phyloP scores from a whole-genome alignment of 2,329 filamentous ascomycete species.

The Penicillium janthinellum region DNA sequence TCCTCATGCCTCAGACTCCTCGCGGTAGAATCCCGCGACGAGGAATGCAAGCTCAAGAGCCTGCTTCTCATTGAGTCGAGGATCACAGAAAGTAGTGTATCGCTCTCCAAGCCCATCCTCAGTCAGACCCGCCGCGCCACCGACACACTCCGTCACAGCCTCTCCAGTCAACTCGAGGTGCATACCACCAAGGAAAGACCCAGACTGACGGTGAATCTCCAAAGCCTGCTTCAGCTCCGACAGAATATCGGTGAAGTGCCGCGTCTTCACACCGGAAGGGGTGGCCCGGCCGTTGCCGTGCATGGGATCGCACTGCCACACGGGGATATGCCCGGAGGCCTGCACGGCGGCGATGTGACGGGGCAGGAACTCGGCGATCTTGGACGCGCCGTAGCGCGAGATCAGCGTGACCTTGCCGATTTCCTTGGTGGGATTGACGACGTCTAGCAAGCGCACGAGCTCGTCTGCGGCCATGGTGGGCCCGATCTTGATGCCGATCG shows the following conservation, averaged over 20 bases:
- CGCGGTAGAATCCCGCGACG: conserved; percentile 77
- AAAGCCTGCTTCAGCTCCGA: conserved; percentile 82
- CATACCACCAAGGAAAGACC: conserved; percentile 87
- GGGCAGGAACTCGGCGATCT: conserved; percentile 75
- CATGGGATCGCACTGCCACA: conserved; percentile 99
- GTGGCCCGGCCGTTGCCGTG: conserved; percentile 77
- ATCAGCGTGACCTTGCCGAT: conserved; percentile 94
- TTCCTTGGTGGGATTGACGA: conserved; percentile 79
- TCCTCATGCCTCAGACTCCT: conserved; percentile 39
- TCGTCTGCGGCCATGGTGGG: conserved; percentile 78
- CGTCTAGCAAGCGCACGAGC: conserved; percentile 75
- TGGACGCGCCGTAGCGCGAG: conserved; percentile 84
- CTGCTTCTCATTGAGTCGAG: conserved; percentile 94
- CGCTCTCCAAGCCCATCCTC: conserved; percentile 88
- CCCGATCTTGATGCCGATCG: conserved; percentile 94
- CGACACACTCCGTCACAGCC: conserved; percentile 92
- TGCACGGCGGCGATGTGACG: conserved; percentile 87
- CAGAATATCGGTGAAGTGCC: conserved; percentile 87
- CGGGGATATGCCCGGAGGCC: conserved; percentile 71
- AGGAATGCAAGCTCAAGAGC: conserved; percentile 92
- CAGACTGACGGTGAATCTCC: conserved; percentile 77
- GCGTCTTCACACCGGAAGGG: conserved; percentile 80
- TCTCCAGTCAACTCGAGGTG: conserved; percentile 96
- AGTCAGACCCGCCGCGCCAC: conserved; percentile 80
- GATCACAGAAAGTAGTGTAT: conserved; percentile 96